Evolutionary conservation across 768 basidiomycete species (phyloP), one percentile per base, ranked within the genome.

Genomic region (Tephrocybe sp.): DNA sequence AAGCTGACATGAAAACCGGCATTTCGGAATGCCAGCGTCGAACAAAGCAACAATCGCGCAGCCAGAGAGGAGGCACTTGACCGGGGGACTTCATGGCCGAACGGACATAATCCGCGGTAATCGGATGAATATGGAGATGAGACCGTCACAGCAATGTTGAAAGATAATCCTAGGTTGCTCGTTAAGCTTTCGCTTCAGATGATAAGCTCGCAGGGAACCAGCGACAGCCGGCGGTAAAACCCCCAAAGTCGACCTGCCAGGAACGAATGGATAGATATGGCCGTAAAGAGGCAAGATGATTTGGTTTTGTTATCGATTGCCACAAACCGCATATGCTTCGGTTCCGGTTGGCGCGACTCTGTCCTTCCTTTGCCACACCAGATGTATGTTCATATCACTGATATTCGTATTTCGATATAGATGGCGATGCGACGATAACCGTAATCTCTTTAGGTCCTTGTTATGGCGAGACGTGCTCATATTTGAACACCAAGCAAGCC

Each of bases 1-100:
- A 41, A 17, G 45, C 54, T 55, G 38, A 51, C 50, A 47, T 43
- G 45, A 48, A 41, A 14, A 25, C 55, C 55, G 46, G 47, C 41
- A 45, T 36, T 48, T 38, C 49, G 38, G 54, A 20, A 38, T 24
- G 21, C 21, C 17, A 23, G 42, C 41, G 8, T 49, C 17, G 32
- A 48, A 56, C 38, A 49, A 34, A 25, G 51, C 43, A 52, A 52
- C 43, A 48, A 32, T 45, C 18, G 38, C 8, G 42, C 50, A 51
- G 37, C n/a, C 24, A 37, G 28, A 28, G 26, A 12, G 21, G 21
- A 2, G 17, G 25, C 28, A 49, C 18, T 50, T 34, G 32, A 36
- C 49, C 21, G 6, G 28, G 21, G 18, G 3, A 30, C 34, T 36
- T 12, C 34, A n/a, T 36, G 34, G 24, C 23, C 21, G 14, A 38